Conservation (phyloP, 495 filamentous ascomycete species). For the Pseudevernia furfuracea region DNA sequence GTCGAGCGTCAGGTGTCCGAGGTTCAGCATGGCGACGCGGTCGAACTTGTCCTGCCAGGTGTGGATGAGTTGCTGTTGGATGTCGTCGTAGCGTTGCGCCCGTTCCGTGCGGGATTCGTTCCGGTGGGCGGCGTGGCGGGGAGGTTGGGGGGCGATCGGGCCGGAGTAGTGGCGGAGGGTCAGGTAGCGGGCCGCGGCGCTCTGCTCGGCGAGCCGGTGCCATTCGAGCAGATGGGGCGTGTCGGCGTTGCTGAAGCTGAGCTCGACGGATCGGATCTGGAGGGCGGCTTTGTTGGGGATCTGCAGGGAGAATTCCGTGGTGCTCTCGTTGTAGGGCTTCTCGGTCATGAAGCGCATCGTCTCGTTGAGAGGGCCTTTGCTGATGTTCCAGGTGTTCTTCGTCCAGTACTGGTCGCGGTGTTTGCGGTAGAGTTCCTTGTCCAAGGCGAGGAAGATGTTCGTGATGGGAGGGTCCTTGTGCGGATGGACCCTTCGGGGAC, state of each 20-base stretch:
- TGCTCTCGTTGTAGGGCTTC: constrained; percentile 6
- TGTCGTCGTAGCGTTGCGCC: background rate
- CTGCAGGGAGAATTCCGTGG: constrained; percentile 8
- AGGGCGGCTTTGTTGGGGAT: constrained; percentile 11
- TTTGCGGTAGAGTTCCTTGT: background rate
- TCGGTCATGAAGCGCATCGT: constrained; percentile 18
- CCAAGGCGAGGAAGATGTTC: constrained; percentile 11
- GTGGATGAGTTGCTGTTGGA: background rate
- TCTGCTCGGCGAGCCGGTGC: background rate
- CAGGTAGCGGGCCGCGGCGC: background rate
- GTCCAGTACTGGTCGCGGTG: constrained; percentile 11
- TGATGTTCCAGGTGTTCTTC: constrained; percentile 15
- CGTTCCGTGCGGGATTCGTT: background rate
- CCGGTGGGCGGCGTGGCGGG: background rate
- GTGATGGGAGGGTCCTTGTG: constrained; percentile 1
- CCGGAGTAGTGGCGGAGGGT: background rate
- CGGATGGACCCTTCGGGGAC: constrained; percentile 11
- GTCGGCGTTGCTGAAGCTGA: constrained; percentile 15
- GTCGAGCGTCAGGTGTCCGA: constrained; percentile 11
- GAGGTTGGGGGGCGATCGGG: background rate
- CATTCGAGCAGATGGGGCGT: background rate
- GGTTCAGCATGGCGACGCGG: constrained; percentile 11
- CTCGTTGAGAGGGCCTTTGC: constrained; percentile 11
- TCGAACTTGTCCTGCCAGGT: constrained; percentile 18
- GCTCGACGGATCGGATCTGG: constrained; percentile 13